Base-by-base conservation (phyloP, 345 rosid species). In the Aquilaria yunnanensis region DNA sequence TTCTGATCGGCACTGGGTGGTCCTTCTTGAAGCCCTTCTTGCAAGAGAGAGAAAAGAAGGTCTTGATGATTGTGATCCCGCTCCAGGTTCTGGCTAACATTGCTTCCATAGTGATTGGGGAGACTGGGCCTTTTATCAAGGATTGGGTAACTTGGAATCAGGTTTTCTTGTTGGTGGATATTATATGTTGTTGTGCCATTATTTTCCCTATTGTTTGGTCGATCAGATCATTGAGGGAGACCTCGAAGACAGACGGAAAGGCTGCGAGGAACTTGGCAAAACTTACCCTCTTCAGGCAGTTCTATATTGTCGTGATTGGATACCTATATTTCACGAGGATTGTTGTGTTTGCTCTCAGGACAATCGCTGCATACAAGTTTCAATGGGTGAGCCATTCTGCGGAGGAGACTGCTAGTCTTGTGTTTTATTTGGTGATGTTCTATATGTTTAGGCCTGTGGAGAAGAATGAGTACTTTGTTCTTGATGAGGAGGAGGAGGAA, bases 141-240 rank as follows among this genome's bases (percentile, higher is more conserved):
- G 97, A 95, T 56, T 90, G 97, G 96, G 86, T 79, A 8, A 88
- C 96, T 0, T 95, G 99, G 99, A 89, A 95, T 72, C 96, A 88
- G 78, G 84, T 95, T 60, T 89, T 91, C 69, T 74, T 95, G 75
- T 64, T 88, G 43, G 92, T 91, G 8, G 99, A 94, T 77, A 87
- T 94, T 29, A 77, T 87, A 69, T 91, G 99, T 59, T 94, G 99
- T 57, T 89, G 97, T 33, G 97, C 97, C 0, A 91, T 94, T 55
- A 89, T 94, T 34, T 94, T 94, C 84, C 99, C 99, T 0, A 94
- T 94, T 5, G 96, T 94, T 1, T 94, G 97, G 99, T 94, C 99
- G 0, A 91, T 94, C 33, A 69, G 99, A 13, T 84, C 95, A 0
- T 68, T 94, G 74, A 88, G 89, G 51, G 99, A 90, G 65, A 90